Evolutionary conservation across 257 asterid genomes (phyloP), one percentile per base, ranked within the genome.

Genomic region (Salvia splendens): DNA sequence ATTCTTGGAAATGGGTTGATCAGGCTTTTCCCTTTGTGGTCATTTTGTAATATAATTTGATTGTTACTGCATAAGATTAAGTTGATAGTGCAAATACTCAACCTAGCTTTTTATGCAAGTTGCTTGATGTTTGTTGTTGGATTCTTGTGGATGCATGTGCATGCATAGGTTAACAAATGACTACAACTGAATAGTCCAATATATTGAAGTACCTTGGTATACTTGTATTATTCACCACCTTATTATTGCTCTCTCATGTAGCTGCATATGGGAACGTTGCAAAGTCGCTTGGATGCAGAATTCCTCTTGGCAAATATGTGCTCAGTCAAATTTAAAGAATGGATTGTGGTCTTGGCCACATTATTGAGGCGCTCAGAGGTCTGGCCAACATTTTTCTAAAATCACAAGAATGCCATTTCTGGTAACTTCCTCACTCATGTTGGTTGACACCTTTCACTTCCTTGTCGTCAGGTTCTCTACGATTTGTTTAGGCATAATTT

Each of bases 291-390:
- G 78, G 99, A 94, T 63, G 99, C 98, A 52, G 99, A 94, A 74
- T 94, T 94, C 78, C 96, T 94, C 51, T 65, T 94, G 85, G 78
- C 99, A 12, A 95, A 94, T 71, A 94, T 94, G 99, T 94, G 99
- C 79, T 91, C 98, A 3, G 98, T 94, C 73, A 94, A 94, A 77
- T 94, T 94, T 81, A 87, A 94, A 82, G 98, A 94, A 82, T 94
- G 99, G 99, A 86, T 91, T 61, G 99, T 94, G 57, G 95, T 94
- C 68, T 77, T 94, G 86, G 99, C 99, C 64, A 94, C 99, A 46
- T 85, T 94, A 75, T 74, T 91, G 84, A 86, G 99, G 87, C 91
- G 98, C 78, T 81, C 95, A 35, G 99, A 94, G 99, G 99, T 94
- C 70, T 61, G 61, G 33, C 63, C 28, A 20, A 57, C 70, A 69